phyloP scores from a whole-genome alignment of 805 yeast species.

The Wickerhamomyces alni region DNA sequence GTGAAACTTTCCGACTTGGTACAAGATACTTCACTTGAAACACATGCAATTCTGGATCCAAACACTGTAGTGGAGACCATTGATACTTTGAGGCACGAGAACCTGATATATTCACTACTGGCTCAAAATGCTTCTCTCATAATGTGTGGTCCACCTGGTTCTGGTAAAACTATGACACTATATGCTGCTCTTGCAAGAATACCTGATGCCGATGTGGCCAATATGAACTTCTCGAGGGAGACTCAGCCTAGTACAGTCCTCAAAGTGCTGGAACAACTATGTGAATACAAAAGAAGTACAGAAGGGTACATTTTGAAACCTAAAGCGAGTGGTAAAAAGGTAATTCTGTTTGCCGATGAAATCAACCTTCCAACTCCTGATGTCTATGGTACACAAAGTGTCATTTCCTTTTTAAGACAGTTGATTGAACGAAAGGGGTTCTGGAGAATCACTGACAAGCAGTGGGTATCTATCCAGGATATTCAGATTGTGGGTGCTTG shows the following conservation, averaged over 20 bases:
- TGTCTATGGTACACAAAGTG: slow-evolving; percentile 65
- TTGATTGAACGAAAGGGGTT: slow-evolving; percentile 70
- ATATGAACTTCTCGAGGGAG: slow-evolving; percentile 79
- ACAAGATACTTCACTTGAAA: slow-evolving; percentile 32
- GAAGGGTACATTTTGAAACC: slow-evolving; percentile 56
- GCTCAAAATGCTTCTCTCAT: slow-evolving; percentile 54
- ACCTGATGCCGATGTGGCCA: slow-evolving; percentile 50
- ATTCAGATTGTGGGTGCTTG: slow-evolving; percentile 94
- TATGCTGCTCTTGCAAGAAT: slow-evolving; percentile 59
- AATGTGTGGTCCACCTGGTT: slow-evolving; percentile 95
- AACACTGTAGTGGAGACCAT: slow-evolving; percentile 69
- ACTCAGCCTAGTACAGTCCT: slow-evolving; percentile 59
- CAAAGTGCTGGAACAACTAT: slow-evolving; percentile 64
- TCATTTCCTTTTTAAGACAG: slow-evolving; percentile 68
- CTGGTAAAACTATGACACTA: slow-evolving; percentile 92
- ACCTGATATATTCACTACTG: slow-evolving; percentile 49
- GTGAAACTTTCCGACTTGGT: slow-evolving; percentile 45
- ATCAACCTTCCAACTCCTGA: slow-evolving; percentile 76
- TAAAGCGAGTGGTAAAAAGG: slow-evolving; percentile 53
- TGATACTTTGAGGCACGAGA: slow-evolving; percentile 69
- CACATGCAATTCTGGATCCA: slow-evolving; percentile 44
- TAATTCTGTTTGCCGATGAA: slow-evolving; percentile 88
- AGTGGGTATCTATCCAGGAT: slow-evolving; percentile 61
- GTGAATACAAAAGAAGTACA: slow-evolving; percentile 49
- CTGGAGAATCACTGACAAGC: slow-evolving; percentile 53